phyloP scores from a whole-genome alignment of 331 rosid species.

The Pyracantha coccinea region DNA sequence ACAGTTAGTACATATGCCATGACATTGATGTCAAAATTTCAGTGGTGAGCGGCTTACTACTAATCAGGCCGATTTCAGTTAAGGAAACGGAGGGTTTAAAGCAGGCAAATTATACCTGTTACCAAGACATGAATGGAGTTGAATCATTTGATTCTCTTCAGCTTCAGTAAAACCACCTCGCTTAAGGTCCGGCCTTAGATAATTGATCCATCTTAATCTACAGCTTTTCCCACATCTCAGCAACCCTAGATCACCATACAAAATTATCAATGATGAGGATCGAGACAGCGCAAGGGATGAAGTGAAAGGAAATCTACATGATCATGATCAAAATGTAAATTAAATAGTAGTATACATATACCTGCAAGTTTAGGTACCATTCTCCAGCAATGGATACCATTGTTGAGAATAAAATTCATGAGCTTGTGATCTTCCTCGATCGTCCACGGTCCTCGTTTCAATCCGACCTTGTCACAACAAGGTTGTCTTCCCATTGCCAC shows the following conservation, averaged over 20 bases:
- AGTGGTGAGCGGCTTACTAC: not conserved
- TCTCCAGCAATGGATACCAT: conserved; percentile 96
- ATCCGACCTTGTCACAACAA: conserved; percentile 88
- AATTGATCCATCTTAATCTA: conserved; percentile 84
- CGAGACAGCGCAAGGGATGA: not conserved
- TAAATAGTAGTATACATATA: not conserved
- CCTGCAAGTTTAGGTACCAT: conserved; percentile 89
- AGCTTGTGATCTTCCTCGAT: conserved; percentile 94
- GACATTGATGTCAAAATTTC: not conserved
- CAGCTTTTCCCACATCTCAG: conserved; percentile 89
- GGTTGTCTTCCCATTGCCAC: conserved; percentile 83
- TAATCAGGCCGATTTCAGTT: not conserved
- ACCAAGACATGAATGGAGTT: conserved; percentile 80
- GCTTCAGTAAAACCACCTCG: conserved; percentile 82
- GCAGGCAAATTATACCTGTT: conserved; percentile 43
- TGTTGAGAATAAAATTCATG: conserved; percentile 76
- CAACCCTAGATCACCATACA: conserved; percentile 48
- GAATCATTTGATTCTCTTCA: conserved; percentile 89
- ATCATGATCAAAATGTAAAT: not conserved
- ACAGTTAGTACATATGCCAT: not conserved
- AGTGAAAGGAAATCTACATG: not conserved
- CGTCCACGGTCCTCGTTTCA: conserved; percentile 97
- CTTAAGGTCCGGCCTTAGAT: conserved; percentile 86
- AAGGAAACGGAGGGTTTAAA: not conserved
- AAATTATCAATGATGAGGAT: not conserved